Evolutionary conservation across 140 eudicot genomes (phyloP), one percentile per base, ranked within the genome.

Genomic region (Senecio squalidus): DNA sequence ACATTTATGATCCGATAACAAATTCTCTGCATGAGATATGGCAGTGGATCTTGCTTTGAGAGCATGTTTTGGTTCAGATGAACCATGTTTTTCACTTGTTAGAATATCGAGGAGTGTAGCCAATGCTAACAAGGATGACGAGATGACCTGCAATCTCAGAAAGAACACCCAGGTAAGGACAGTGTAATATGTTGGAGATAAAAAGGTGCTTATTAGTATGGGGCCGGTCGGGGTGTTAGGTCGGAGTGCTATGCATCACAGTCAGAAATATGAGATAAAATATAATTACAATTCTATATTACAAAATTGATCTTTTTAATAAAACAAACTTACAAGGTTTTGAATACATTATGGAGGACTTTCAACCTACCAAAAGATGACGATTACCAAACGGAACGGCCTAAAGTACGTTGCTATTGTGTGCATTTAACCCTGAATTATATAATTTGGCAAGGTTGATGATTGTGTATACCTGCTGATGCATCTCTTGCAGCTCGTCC

Each of bases 401-500:
- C 34, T 59, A 9, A 15, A 59, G 53, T 16, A 2, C 13, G 25
- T 30, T 2, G 69, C 21, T 51, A 53, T 27, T 15, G n/a, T 5
- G 13, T 39, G 71, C 30, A 26, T 28, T 66, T 26, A 26, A 17
- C 24, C 58, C 8, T 31, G 45, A n/a, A 17, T 17, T 40, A 14
- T 51, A 53, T n/a, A n/a, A n/a, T n/a, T n/a, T n/a, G n/a, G n/a
- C n/a, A n/a, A n/a, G n/a, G n/a, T n/a, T n/a, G n/a, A n/a, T n/a
- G n/a, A 45, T 6, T 20, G 34, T 53, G 61, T 54, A 33, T 76
- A 87, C 98, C 98, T 88, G 92, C 71, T 88, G 93, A 62, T 92
- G 89, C 81, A 84, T 92, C 76, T 87, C 96, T 68, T 85, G 76
- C 68, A 80, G 69, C 72, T 88, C 96, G 74, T 92, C 98, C 30